Base-by-base conservation (phyloP, 306 rosid genomes). In the Quercus berberidifolia region DNA sequence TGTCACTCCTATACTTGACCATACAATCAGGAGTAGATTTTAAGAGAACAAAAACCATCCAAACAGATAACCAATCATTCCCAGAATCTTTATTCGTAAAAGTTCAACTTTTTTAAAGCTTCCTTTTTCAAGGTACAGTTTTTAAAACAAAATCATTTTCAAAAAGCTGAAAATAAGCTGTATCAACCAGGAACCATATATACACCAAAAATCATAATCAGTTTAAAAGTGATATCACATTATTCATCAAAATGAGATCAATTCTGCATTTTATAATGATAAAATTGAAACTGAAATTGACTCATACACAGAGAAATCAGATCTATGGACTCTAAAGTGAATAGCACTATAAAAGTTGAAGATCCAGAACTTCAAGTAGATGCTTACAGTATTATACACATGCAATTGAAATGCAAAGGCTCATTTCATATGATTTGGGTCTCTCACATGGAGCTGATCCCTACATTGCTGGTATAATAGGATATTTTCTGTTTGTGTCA, bases 311-410 rank as follows among this genome's bases (percentile, higher is more conserved):
- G 2, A 49, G 18, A 13, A 51, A 72, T 55, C 73, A 79, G 74
- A 63, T 76, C 76, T 49, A 46, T 9, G 28, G 25, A 33, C 51
- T 55, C 46, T 38, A 63, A 56, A 4, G 31, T 54, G 25, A 6
- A 68, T 33, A 62, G 10, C 7, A 46, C 63, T 33, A 5, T 43
- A 56, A 11, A 51, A 56, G 35, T 76, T 52, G 60, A 74, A 85
- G 91, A 88, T 91, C 90, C 82, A 82, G 41, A 59, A 54, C 19
- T 79, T 75, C 12, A 59, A 55, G 15, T 31, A 6, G 69, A 73
- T 26, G 63, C 55, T 69, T 49, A 67, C 14, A n/a, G 71, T 72
- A 81, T 75, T 33, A 14, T 19, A 46, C 26, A 80, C 9, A 59
- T 20, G 64, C 69, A 62, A 77, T 46, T 35, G 43, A 35, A 35